Percentiles rank a stretch among this genome's conserved stretches.
These are phyloP conservation scores for Scutellaria baicalensis DNA, from an alignment of 257 asterid species.

Conservation along the genomic window DNA sequence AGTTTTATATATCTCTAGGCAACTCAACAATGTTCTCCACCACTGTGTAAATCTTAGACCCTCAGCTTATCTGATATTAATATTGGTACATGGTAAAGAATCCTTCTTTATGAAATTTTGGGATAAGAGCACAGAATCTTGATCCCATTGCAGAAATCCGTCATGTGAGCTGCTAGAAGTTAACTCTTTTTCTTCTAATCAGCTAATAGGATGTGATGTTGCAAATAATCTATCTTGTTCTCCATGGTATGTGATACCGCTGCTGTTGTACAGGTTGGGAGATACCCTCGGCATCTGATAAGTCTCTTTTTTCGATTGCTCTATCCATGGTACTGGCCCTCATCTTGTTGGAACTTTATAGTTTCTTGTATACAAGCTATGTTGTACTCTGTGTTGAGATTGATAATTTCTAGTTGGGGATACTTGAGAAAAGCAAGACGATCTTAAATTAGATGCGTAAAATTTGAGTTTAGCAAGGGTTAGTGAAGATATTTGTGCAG, in stretches of 20 bases:
- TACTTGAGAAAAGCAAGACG: constrained; percentile 36
- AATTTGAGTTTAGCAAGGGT: background rate
- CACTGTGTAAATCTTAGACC: background rate
- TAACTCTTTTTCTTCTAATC: background rate
- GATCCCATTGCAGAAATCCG: background rate
- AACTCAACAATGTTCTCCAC: background rate
- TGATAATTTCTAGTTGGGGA: constrained; percentile 56
- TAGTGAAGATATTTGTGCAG: background rate
- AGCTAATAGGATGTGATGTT: background rate
- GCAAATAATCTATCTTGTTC: background rate
- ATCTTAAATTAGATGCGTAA: constrained; percentile 12
- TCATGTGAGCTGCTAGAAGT: background rate
- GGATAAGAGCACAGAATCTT: background rate
- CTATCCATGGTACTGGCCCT: constrained; percentile 97
- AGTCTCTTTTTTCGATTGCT: constrained; percentile 81
- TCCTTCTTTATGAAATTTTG: background rate
- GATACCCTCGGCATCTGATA: constrained; percentile 79
- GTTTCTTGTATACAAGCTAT: constrained; percentile 59
- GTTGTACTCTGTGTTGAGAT: constrained; percentile 48
- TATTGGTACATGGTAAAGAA: background rate
- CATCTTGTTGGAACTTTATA: constrained; percentile 89
- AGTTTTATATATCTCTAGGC: background rate
- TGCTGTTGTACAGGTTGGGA: constrained; percentile 55
- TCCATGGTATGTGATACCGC: background rate
- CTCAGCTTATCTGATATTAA: background rate